Conservation (phyloP, 2,329 filamentous ascomycete species). For the Colletotrichum eremochloae region DNA sequence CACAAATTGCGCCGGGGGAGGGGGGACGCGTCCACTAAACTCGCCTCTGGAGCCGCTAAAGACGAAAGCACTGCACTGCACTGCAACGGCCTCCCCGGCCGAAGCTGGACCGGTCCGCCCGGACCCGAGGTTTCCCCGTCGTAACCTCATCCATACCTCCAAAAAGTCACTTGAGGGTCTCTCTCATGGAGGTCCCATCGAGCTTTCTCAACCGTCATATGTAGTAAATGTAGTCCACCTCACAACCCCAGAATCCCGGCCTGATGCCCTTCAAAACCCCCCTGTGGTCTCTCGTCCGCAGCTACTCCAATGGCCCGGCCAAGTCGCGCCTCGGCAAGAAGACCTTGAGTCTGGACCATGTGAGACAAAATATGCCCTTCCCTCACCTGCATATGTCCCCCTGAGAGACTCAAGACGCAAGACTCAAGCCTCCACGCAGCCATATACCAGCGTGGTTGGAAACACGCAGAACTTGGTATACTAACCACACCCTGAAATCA, state of each 20-base stretch:
- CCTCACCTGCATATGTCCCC: neutral
- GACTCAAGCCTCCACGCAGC: no score
- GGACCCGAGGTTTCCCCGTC: slow-evolving; percentile 37
- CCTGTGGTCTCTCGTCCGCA: slow-evolving; percentile 47
- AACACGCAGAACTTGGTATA: no score
- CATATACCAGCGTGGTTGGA: neutral
- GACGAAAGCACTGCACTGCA: no score
- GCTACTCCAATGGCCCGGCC: slow-evolving; percentile 53
- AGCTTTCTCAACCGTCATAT: slow-evolving; percentile 12
- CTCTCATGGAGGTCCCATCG: neutral
- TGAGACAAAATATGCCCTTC: slow-evolving; percentile 50
- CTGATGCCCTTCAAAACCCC: slow-evolving; percentile 29
- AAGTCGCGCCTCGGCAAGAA: slow-evolving; percentile 55
- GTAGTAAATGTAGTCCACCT: slow-evolving; percentile 36
- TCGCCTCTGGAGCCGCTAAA: neutral
- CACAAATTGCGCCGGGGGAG: neutral
- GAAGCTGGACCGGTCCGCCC: neutral
- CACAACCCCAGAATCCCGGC: neutral
- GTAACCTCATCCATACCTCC: slow-evolving; percentile 36
- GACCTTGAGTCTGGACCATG: slow-evolving; percentile 70
- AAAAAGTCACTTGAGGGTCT: slow-evolving; percentile 31
- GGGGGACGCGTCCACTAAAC: slow-evolving; percentile 24
- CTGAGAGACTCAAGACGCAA: no score
- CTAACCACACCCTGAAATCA: neutral
- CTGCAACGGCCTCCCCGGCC: neutral